These are phyloP conservation scores for Capsicum baccatum DNA, from an alignment of 257 asterid genomes.

Conservation along the genomic window DNA sequence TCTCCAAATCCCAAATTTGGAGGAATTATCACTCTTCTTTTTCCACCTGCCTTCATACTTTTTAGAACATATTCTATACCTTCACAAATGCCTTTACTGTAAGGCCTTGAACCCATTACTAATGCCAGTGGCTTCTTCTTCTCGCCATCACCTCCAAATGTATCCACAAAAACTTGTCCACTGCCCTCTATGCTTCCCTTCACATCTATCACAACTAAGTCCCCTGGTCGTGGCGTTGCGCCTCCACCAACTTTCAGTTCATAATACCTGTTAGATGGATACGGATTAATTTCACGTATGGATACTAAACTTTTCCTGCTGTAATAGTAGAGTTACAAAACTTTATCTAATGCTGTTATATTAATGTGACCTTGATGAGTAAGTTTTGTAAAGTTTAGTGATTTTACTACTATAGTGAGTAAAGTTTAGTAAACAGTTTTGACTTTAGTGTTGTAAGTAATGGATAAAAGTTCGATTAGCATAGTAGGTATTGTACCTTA, in stretches of 20 bases:
- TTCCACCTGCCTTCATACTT: conserved; percentile 83
- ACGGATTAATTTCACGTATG: not conserved
- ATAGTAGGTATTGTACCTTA: conserved; percentile 46
- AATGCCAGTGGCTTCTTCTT: conserved; percentile 66
- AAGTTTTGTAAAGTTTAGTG: not conserved
- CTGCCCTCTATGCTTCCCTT: conserved; percentile 66
- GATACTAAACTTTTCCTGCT: not conserved
- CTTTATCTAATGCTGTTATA: too few species aligned
- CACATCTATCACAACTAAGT: conserved; percentile 78
- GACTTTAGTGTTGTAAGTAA: not conserved
- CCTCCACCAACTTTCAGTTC: conserved; percentile 81
- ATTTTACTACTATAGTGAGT: not conserved
- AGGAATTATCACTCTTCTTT: conserved; percentile 70
- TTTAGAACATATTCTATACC: conserved; percentile 67
- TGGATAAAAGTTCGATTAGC: not conserved
- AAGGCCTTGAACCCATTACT: conserved; percentile 86
- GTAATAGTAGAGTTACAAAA: not conserved
- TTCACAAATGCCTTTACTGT: conserved; percentile 80
- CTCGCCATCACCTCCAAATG: conserved; percentile 46
- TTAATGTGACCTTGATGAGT: not conserved
- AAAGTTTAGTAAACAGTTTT: not conserved
- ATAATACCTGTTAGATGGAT: conserved; percentile 49
- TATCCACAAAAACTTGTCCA: conserved; percentile 69
- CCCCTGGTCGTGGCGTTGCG: conserved; percentile 63
- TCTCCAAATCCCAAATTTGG: conserved; percentile 76